These are phyloP conservation scores for Knoxdaviesia proteae DNA, from an alignment of 2,329 filamentous ascomycete species.

Conservation along the genomic window DNA sequence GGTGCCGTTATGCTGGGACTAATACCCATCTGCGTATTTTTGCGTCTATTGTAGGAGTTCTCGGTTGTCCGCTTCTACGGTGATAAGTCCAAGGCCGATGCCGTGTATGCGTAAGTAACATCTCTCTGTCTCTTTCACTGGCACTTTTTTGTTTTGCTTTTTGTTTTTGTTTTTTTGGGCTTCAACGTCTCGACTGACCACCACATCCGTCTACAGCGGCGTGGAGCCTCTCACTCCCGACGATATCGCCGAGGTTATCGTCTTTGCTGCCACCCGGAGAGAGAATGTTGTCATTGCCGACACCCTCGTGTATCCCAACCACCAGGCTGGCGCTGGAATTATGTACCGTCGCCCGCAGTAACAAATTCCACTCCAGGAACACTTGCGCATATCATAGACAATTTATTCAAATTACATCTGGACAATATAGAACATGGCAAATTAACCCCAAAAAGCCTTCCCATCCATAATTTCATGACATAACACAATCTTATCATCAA, in stretches of 20 bases:
- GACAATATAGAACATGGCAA: neutral
- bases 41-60: slow-evolving; percentile 40
- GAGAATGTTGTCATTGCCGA: slow-evolving; percentile 88
- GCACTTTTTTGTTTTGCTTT: neutral
- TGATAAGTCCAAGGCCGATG: slow-evolving; percentile 74
- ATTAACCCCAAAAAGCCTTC: neutral
- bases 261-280: slow-evolving; percentile 63
- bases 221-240: slow-evolving; percentile 71
- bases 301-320: slow-evolving; percentile 68
- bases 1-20: neutral
- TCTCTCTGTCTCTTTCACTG: neutral
- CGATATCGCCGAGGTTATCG: slow-evolving; percentile 77
- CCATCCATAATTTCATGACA: neutral
- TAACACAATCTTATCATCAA: too few species aligned
- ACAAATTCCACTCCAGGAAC: too few species aligned
- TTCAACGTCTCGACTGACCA: neutral
- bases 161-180: neutral
- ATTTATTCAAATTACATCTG: neutral
- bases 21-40: slow-evolving; percentile 1
- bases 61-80: slow-evolving; percentile 74
- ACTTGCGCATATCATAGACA: neutral
- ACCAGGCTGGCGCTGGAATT: slow-evolving; percentile 34
- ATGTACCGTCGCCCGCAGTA: slow-evolving; percentile 9
- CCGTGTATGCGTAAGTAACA: slow-evolving; percentile 54
- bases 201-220: slow-evolving; percentile 23